phyloP scores from a whole-genome alignment of 495 filamentous ascomycete species.

The Umbilicaria muhlenbergii region DNA sequence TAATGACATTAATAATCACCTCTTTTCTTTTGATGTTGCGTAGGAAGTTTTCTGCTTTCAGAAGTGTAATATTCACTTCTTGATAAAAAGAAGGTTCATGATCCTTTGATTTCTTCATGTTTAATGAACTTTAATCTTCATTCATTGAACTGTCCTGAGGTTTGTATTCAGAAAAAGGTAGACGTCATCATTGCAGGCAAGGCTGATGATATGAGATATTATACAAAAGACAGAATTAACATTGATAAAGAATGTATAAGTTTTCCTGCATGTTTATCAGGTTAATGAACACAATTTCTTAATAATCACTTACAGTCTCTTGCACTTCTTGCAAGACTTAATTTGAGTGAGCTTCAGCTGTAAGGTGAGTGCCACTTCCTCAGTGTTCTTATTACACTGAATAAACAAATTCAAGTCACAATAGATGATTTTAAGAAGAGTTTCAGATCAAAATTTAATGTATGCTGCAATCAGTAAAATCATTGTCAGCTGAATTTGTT shows the following conservation, averaged over 20 bases:
- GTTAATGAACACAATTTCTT: neutral
- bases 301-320: neutral
- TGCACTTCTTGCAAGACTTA: constrained; percentile 4
- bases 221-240: constrained; percentile 4
- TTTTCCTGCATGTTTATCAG: constrained; percentile 1
- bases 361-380: neutral
- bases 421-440: constrained; percentile 4
- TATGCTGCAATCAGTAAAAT: constrained; percentile 2
- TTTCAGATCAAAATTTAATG: neutral
- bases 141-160: constrained; percentile 2
- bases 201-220: constrained; percentile 8
- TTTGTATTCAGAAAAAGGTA: constrained; percentile 2
- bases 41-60: too few species aligned
- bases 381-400: constrained; percentile 2
- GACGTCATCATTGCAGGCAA: constrained; percentile 9
- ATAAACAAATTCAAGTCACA: constrained; percentile 3
- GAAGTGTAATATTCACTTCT: too few species aligned
- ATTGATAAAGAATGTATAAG: constrained; percentile 4
- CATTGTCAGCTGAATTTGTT: constrained; percentile 3
- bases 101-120: too few species aligned
- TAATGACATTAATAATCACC: too few species aligned
- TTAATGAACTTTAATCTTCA: too few species aligned
- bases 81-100: too few species aligned
- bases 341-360: neutral
- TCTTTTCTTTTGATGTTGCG: too few species aligned